These are phyloP conservation scores for Ogataea pini DNA, from an alignment of 805 yeast genomes.

Conservation along the genomic window DNA sequence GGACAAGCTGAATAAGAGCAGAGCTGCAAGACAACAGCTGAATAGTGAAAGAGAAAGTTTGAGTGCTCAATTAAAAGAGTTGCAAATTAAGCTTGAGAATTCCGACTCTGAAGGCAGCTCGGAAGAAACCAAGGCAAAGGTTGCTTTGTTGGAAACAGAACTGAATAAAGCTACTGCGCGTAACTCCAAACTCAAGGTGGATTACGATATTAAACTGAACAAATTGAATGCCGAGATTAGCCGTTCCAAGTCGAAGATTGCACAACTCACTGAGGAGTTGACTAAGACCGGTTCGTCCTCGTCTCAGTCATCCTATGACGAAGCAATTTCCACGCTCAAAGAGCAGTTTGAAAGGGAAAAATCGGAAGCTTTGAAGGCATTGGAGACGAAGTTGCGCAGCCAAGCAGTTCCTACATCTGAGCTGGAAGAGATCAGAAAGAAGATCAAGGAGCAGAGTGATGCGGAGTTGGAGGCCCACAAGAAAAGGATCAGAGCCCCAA, in stretches of 20 bases:
- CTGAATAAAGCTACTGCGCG: conserved; percentile 9
- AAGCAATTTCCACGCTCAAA: conserved; percentile 19
- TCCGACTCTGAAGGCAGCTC: neutral
- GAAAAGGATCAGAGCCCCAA: conserved; percentile 39
- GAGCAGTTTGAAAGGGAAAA: conserved; percentile 24
- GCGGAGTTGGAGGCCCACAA: conserved; percentile 35
- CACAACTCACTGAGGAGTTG: conserved; percentile 14
- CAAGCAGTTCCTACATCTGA: conserved; percentile 17
- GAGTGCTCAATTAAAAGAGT: conserved; percentile 14
- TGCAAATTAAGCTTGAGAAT: conserved; percentile 16
- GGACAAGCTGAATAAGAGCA: conserved; percentile 32
- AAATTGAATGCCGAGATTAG: conserved; percentile 20
- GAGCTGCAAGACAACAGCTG: conserved; percentile 25
- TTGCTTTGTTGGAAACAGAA: conserved; percentile 9
- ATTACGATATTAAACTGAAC: conserved; percentile 18
- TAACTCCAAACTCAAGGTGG: conserved; percentile 16
- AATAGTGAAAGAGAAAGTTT: conserved; percentile 21
- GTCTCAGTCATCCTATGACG: neutral
- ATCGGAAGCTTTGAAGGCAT: conserved; percentile 20
- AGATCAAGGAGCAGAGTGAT: conserved; percentile 33
- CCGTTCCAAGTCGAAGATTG: conserved; percentile 18
- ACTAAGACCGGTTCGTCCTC: neutral
- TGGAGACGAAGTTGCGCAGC: conserved; percentile 21
- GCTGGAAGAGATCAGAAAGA: conserved; percentile 26
- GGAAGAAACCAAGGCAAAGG: neutral